Evolutionary conservation across 2,329 filamentous ascomycete genomes (phyloP), one percentile per base, ranked within the genome.

Genomic region (Pseudohalonectria lignicola): DNA sequence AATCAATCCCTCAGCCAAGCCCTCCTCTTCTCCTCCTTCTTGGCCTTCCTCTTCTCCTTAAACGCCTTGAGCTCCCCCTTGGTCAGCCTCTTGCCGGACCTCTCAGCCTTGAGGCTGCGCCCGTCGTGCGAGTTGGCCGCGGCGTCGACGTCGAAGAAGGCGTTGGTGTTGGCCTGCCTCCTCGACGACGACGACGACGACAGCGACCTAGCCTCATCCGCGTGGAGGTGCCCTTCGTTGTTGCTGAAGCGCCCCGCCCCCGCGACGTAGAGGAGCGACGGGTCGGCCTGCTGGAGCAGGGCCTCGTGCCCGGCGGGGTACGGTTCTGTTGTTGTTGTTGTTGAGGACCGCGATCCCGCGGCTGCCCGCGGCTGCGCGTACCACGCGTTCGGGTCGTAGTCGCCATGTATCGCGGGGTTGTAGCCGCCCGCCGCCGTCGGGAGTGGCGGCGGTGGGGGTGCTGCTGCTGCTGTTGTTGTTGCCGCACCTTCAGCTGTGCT

Each of bases 321-420:
- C n/a, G n/a, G n/a, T n/a, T n/a, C n/a, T n/a, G n/a, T n/a, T n/a
- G n/a, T n/a, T n/a, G n/a, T n/a, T n/a, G n/a, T n/a, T n/a, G n/a
- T n/a, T n/a, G n/a, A n/a, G n/a, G n/a, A n/a, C n/a, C n/a, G n/a
- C 1, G 55, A 41, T n/a, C 55, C 49, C 11, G 51, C 52, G 10
- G 54, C 50, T 9, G 55, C 49, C 59, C 52, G 43, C 64, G 59
- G 32, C 69, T 84, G 73, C 10, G 92, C 90, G 56, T 98, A 98
- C 65, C 87, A 84, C n/a, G 92, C 90, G 43, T 81, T 92, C 4
- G 88, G 87, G 52, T 98, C 92, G 65, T 95, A 98, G 63, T 88
- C 83, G 49, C 92, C 92, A 57, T 98, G 92, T 33, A 98, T 90
- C 18, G 86, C 84, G 1, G 92, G 92, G 55, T 96, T 94, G 64